These are phyloP conservation scores for Beauveria sp. DNA, from an alignment of 2,329 filamentous ascomycete genomes.

Conservation along the genomic window DNA sequence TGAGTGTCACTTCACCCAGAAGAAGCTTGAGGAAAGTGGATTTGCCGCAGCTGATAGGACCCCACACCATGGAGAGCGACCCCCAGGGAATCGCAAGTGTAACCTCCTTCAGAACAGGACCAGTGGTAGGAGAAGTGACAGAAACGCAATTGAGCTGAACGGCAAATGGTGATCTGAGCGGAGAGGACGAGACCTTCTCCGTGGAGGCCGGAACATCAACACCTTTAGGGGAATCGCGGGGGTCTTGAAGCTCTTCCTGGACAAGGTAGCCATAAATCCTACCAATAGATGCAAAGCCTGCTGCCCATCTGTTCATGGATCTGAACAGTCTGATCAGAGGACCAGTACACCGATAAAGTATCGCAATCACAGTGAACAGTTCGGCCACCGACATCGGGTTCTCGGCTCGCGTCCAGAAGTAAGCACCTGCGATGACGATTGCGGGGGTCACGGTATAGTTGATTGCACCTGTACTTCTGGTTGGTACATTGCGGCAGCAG, in stretches of 20 bases:
- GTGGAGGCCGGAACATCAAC: too few relatives aligned
- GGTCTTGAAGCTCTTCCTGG: neutral
- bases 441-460: neutral
- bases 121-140: neutral
- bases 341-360: neutral
- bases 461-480: neutral
- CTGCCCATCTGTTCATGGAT: neutral
- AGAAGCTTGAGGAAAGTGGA: too few relatives aligned
- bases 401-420: neutral
- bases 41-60: too few relatives aligned
- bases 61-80: neutral
- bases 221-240: too few relatives aligned
- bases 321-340: neutral
- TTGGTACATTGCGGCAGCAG: too few relatives aligned
- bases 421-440: neutral
- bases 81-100: neutral
- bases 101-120: neutral
- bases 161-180: too few relatives aligned
- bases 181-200: too few relatives aligned
- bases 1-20: too few relatives aligned
- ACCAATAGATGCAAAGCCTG: neutral
- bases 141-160: neutral
- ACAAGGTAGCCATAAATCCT: neutral
- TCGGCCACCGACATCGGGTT: neutral
- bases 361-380: neutral